Percentiles rank a stretch among this genome's conserved stretches.
Conservation (phyloP, 768 basidiomycete species). For the Rhodotorula toruloides region DNA sequence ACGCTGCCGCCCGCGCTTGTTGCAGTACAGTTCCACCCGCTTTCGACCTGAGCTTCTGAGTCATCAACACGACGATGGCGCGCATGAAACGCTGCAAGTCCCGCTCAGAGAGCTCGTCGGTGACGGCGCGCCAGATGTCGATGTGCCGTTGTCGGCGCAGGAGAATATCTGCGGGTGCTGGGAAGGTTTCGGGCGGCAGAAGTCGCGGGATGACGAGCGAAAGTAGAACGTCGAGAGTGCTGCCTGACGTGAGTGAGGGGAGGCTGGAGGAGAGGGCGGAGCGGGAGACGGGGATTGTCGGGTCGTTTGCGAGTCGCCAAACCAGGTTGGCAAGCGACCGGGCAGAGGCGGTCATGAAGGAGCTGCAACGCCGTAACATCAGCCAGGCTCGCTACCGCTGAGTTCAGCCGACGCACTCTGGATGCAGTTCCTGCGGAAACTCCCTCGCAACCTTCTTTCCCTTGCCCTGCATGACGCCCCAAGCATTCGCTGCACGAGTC, state of each 20-base stretch:
- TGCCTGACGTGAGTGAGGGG: background rate
- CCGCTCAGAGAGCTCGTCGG: slow-evolving; percentile 52
- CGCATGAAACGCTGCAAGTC: slow-evolving; percentile 57
- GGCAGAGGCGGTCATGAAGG: slow-evolving; percentile 47
- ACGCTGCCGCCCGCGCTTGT: slow-evolving; percentile 52
- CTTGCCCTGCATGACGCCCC: slow-evolving; percentile 15
- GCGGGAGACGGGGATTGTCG: slow-evolving; percentile 61
- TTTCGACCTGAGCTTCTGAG: slow-evolving; percentile 48
- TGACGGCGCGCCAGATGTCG: slow-evolving; percentile 57
- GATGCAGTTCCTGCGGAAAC: slow-evolving; percentile 51
- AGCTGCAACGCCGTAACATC: too few species aligned
- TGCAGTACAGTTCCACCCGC: slow-evolving; percentile 15
- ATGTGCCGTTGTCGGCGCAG: slow-evolving; percentile 36
- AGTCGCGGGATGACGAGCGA: slow-evolving; percentile 60
- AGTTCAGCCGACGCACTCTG: background rate
- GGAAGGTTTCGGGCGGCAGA: slow-evolving; percentile 52
- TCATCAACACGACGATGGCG: slow-evolving; percentile 59
- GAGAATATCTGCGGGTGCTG: slow-evolving; percentile 19
- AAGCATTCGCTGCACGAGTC: slow-evolving; percentile 68
- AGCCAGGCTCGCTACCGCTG: too few species aligned
- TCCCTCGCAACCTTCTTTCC: slow-evolving; percentile 21
- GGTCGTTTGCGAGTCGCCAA: slow-evolving; percentile 45
- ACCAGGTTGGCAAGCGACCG: slow-evolving; percentile 52
- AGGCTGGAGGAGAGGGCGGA: slow-evolving; percentile 56
- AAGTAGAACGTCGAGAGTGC: slow-evolving; percentile 47